Evolutionary conservation across 1,284 basidiomycete genomes (phyloP).

Genomic region (Ganoderma lucidum): DNA sequence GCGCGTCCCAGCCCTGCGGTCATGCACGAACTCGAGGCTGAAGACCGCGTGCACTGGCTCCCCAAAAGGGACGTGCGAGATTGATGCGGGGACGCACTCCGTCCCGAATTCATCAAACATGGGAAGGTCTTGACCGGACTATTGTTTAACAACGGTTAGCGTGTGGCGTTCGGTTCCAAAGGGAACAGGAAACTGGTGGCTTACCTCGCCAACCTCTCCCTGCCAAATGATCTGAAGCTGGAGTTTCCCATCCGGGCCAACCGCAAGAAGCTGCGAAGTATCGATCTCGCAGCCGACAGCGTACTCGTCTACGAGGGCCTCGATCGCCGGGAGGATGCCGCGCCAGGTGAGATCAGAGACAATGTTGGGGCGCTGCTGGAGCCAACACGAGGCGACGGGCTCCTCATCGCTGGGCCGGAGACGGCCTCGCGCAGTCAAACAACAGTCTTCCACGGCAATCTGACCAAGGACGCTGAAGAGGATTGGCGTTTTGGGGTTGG

Average conservation of each 20-base stretch:
- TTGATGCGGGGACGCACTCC: background rate
- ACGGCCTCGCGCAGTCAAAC: background rate
- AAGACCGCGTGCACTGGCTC: background rate
- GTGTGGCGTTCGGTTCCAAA: background rate
- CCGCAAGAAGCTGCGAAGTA: background rate
- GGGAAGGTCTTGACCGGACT: background rate
- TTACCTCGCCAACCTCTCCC: background rate
- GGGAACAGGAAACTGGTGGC: background rate
- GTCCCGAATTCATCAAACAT: background rate
- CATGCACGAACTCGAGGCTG: background rate
- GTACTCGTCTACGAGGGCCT: background rate
- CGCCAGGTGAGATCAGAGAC: background rate
- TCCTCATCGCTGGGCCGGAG: background rate
- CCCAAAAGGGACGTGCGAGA: background rate
- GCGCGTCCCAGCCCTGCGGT: background rate
- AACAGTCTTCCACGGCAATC: background rate
- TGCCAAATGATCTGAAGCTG: background rate
- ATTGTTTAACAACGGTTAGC: background rate
- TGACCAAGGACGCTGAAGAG: background rate
- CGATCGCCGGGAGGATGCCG: background rate
- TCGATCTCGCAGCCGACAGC: background rate
- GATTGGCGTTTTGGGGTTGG: background rate
- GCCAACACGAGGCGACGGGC: background rate
- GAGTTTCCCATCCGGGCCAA: background rate
- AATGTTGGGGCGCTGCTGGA: background rate